Evolutionary conservation across 495 filamentous ascomycete genomes (phyloP).

Genomic region (Podospora comata): DNA sequence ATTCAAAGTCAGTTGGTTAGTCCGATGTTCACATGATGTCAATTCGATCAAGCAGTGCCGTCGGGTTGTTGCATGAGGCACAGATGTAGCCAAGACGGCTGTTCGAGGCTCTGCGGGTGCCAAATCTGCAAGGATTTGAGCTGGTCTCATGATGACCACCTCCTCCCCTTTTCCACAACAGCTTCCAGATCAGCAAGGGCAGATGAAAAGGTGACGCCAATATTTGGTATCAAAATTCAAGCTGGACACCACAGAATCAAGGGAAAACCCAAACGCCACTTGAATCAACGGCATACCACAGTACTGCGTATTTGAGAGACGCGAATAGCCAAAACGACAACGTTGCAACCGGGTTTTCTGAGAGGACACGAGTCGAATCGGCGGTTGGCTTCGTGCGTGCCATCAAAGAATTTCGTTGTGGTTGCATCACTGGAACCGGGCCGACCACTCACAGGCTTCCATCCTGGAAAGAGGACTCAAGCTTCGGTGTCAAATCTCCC

Average conservation of each 20-base stretch:
- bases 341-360: neutral
- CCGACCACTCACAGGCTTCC: slow-evolving; percentile 9
- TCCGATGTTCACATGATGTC: neutral
- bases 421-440: slow-evolving; percentile 4
- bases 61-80: neutral
- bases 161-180: neutral
- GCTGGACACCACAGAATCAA: neutral
- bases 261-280: too few species aligned
- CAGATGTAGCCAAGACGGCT: neutral
- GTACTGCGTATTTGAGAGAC: neutral
- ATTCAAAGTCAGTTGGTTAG: neutral
- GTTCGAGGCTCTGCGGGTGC: neutral
- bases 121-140: neutral
- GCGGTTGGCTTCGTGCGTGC: neutral
- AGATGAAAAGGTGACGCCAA: neutral
- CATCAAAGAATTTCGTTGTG: slow-evolving; percentile 5
- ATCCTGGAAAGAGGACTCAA: slow-evolving; percentile 8
- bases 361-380: neutral
- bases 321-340: neutral
- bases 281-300: too few species aligned
- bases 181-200: neutral
- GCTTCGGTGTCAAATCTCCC: slow-evolving; percentile 21
- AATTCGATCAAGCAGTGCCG: neutral
- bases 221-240: neutral
- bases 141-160: neutral